phyloP scores from a whole-genome alignment of 2,329 filamentous ascomycete genomes.

The Colletotrichum tofieldiae region DNA sequence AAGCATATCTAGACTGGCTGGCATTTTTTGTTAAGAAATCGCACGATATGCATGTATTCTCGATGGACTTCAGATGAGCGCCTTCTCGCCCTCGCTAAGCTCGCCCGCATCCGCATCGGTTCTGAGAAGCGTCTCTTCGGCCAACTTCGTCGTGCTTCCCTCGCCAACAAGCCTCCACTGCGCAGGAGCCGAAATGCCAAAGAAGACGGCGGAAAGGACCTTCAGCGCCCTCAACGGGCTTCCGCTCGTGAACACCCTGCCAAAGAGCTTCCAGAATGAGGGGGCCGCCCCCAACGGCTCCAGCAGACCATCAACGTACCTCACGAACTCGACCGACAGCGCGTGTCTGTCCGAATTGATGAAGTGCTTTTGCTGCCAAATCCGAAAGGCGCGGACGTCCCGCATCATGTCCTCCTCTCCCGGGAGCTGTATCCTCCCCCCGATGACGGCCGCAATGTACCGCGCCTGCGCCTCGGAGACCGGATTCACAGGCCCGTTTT shows the following conservation, averaged over 20 bases:
- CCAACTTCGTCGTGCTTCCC: constrained; percentile 50
- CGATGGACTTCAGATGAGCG: constrained; percentile 12
- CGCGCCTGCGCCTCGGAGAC: constrained; percentile 54
- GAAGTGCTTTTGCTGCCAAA: constrained; percentile 48
- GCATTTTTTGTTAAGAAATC: too few species aligned
- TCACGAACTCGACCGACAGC: constrained; percentile 48
- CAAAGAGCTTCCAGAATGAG: constrained; percentile 49
- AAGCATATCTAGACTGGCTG: background rate
- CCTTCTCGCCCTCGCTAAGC: constrained; percentile 49
- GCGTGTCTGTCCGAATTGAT: constrained; percentile 53
- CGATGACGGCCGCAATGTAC: constrained; percentile 51
- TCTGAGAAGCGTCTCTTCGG: constrained; percentile 51
- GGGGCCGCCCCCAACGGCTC: constrained; percentile 52
- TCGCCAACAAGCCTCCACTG: constrained; percentile 55
- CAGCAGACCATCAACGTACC: constrained; percentile 53
- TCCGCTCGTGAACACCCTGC: constrained; percentile 46
- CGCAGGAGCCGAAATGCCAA: constrained; percentile 53
- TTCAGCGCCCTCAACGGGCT: constrained; percentile 48
- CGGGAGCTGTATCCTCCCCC: constrained; percentile 47
- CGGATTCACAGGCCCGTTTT: constrained; percentile 51
- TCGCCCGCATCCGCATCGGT: constrained; percentile 46
- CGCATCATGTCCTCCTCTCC: constrained; percentile 47
- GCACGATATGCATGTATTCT: background rate
- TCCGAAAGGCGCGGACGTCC: constrained; percentile 48
- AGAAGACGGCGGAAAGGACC: constrained; percentile 53